Evolutionary conservation across 23 red algal species (phyloP).

Genomic region (Gracilaria vermiculophylla): DNA sequence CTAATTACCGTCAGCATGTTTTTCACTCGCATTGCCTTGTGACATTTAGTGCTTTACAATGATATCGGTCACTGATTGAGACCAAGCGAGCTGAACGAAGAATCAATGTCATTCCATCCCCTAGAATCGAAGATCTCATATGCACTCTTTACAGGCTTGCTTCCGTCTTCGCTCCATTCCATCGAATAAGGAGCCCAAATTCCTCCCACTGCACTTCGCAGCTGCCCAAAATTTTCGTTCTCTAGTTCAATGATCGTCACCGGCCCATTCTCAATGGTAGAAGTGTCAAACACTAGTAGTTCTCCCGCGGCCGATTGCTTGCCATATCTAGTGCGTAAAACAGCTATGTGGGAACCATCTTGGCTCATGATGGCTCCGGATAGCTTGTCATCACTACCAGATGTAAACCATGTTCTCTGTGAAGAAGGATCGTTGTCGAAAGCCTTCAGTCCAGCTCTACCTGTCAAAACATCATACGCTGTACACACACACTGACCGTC

Average conservation of each 20-base stretch:
- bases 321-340: neutral
- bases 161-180: conserved; percentile 31
- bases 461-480: neutral
- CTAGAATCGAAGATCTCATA: conserved; percentile 61
- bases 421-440: neutral
- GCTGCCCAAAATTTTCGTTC: conserved; percentile 6
- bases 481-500: neutral
- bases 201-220: conserved; percentile 1
- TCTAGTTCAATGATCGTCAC: conserved; percentile 3
- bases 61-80: conserved; percentile 13
- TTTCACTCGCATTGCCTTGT: neutral
- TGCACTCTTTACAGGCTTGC: conserved; percentile 41
- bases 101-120: conserved; percentile 61
- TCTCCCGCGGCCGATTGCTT: neutral
- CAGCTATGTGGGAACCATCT: neutral
- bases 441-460: neutral
- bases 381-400: neutral
- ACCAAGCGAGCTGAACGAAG: conserved; percentile 50
- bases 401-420: neutral
- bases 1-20: too few relatives aligned
- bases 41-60: too few relatives aligned
- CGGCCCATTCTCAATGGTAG: neutral
- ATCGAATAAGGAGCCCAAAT: conserved; percentile 20
- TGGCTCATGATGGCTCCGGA: neutral
- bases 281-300: conserved; percentile 2